Evolutionary conservation across 1,139 yeast species (phyloP).

Genomic region (Suhomyces panamericanus): DNA sequence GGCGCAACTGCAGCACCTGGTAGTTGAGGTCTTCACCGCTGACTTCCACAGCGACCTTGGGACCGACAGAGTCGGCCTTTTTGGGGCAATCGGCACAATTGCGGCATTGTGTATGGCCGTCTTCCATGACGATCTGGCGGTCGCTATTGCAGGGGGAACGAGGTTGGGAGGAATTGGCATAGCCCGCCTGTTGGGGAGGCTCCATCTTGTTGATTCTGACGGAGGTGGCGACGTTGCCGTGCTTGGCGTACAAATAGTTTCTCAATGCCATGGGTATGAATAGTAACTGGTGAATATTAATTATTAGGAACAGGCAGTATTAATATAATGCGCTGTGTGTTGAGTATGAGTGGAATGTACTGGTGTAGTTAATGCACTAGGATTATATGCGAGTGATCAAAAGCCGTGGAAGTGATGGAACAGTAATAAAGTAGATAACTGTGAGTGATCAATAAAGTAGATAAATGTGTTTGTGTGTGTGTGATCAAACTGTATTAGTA

Average conservation of each 20-base stretch:
- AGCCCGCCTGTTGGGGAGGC: constrained; percentile 1
- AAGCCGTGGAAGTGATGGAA: too few species aligned
- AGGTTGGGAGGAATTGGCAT: neutral
- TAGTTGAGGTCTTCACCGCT: constrained; percentile 4
- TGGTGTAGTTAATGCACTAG: too few species aligned
- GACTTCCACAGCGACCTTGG: constrained; percentile 9
- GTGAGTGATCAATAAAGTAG: too few species aligned
- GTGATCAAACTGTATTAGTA: too few species aligned
- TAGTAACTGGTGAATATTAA: too few species aligned
- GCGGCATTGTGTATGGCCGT: constrained; percentile 25
- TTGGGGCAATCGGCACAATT: constrained; percentile 33
- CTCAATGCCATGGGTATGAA: constrained; percentile 39
- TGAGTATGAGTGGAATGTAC: too few species aligned
- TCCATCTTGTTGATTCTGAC: constrained; percentile 26
- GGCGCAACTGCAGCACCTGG: constrained; percentile 1
- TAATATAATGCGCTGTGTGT: too few species aligned
- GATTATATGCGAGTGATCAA: too few species aligned
- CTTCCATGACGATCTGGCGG: constrained; percentile 21
- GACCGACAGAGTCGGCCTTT: constrained; percentile 8
- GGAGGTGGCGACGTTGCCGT: constrained; percentile 24
- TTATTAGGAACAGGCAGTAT: neutral
- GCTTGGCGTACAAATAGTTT: constrained; percentile 46
- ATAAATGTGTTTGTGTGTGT: too few species aligned
- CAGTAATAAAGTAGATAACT: too few species aligned
- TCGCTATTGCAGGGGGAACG: constrained; percentile 18